A percentile compares a stretch with the other conserved stretches of the same genome.
These are phyloP conservation scores for Glycyrrhiza uralensis DNA, from an alignment of 306 rosid species.

Conservation along the genomic window DNA sequence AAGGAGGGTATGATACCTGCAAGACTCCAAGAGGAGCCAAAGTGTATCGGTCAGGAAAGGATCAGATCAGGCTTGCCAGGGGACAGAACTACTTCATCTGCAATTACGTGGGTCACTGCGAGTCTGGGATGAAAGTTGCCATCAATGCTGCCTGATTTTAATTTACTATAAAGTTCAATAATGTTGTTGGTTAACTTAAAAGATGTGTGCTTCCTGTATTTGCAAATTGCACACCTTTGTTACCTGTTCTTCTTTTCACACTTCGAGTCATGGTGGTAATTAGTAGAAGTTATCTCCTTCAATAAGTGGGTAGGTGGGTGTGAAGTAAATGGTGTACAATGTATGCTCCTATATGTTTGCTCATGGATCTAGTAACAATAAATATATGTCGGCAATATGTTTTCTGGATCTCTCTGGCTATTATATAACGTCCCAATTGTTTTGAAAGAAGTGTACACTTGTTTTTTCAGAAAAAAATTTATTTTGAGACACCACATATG, in stretches of 20 bases:
- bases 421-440: background rate
- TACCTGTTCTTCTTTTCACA: background rate
- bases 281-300: background rate
- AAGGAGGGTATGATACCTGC: conserved; percentile 43
- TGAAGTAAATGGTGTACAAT: background rate
- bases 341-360: background rate
- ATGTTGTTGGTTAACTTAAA: background rate
- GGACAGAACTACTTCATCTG: conserved; percentile 70
- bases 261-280: background rate
- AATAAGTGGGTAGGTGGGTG: background rate
- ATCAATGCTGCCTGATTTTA: conserved; percentile 39
- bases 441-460: no score
- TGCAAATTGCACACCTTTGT: background rate
- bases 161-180: background rate
- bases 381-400: background rate
- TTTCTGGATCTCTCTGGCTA: background rate
- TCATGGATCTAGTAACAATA: background rate
- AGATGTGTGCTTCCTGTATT: background rate
- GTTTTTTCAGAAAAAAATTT: no score
- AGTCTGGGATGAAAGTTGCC: conserved; percentile 62
- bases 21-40: conserved; percentile 39
- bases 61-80: conserved; percentile 48
- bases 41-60: conserved; percentile 47
- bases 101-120: conserved; percentile 53
- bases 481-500: no score